Conservation (phyloP, 257 asterid species). For the Penstemon eatonii region DNA sequence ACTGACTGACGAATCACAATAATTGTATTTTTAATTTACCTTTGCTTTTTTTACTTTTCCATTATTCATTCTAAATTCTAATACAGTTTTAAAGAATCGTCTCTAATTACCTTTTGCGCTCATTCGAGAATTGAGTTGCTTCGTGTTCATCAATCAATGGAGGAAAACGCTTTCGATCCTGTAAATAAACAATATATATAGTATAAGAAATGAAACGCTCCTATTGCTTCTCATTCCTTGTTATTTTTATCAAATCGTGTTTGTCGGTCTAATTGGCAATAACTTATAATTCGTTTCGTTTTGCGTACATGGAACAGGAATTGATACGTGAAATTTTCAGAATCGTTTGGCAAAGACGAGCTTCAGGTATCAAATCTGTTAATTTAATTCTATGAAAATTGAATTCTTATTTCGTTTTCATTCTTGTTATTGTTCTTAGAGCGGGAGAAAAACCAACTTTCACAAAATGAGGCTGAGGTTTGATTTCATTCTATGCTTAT, state of each 20-base stretch:
- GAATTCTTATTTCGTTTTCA: not conserved
- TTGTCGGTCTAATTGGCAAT: not conserved
- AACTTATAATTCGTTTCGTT: constrained; percentile 5
- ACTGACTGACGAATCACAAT: too few relatives aligned
- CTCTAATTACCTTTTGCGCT: too few relatives aligned
- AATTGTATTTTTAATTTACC: too few relatives aligned
- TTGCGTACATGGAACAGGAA: constrained; percentile 50
- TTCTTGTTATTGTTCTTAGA: constrained; percentile 32
- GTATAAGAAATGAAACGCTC: not conserved
- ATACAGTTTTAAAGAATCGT: too few relatives aligned
- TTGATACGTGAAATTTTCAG: constrained; percentile 75
- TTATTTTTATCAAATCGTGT: not conserved
- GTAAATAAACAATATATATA: constrained; percentile 30
- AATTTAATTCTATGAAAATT: not conserved
- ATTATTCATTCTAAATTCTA: too few relatives aligned
- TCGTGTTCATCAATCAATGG: constrained; percentile 30
- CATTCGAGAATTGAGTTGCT: too few relatives aligned
- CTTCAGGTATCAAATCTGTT: constrained; percentile 49
- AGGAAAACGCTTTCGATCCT: constrained; percentile 60
- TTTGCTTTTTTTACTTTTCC: too few relatives aligned
- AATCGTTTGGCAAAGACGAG: constrained; percentile 75
- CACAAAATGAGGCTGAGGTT: constrained; percentile 62
- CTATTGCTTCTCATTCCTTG: not conserved
- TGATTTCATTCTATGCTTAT: constrained; percentile 12
- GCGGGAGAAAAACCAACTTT: constrained; percentile 63